phyloP scores from a whole-genome alignment of 2,329 filamentous ascomycete species.

The Plenodomus biglobosus region DNA sequence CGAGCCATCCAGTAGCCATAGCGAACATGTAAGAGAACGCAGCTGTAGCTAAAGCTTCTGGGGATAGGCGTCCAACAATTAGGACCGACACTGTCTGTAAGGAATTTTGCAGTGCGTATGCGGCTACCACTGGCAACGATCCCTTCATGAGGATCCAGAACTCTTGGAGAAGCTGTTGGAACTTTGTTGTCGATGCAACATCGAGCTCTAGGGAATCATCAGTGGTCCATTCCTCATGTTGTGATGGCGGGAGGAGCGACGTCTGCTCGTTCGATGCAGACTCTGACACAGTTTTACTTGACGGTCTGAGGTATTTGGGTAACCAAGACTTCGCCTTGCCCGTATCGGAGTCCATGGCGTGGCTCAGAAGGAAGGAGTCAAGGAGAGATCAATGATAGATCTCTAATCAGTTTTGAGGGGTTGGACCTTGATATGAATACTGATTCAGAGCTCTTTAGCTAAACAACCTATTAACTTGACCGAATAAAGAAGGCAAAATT shows the following conservation, averaged over 20 bases:
- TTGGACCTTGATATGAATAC: conserved; percentile 2
- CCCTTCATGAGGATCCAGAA: conserved; percentile 68
- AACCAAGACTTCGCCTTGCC: conserved; percentile 32
- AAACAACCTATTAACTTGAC: not conserved
- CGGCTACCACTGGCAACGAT: conserved; percentile 76
- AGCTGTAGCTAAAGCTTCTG: conserved; percentile 76
- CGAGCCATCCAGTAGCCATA: conserved; percentile 84
- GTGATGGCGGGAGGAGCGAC: conserved; percentile 47
- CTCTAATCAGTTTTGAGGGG: not conserved
- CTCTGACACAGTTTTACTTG: conserved; percentile 18
- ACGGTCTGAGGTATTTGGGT: conserved; percentile 27
- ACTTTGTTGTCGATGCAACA: conserved; percentile 36
- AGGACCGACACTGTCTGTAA: conserved; percentile 81
- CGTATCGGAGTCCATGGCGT: conserved; percentile 26
- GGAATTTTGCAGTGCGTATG: conserved; percentile 83
- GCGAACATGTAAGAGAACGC: conserved; percentile 95
- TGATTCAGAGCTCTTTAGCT: not conserved
- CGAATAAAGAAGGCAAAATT: not conserved
- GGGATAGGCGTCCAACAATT: conserved; percentile 75
- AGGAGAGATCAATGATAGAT: not conserved
- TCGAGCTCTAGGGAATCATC: conserved; percentile 46
- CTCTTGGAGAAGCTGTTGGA: conserved; percentile 55
- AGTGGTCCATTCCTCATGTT: conserved; percentile 38
- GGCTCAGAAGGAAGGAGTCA: not conserved
- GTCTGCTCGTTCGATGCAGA: conserved; percentile 47